Evolutionary conservation across 805 yeast species (phyloP).

Genomic region (Limtongia smithiae): DNA sequence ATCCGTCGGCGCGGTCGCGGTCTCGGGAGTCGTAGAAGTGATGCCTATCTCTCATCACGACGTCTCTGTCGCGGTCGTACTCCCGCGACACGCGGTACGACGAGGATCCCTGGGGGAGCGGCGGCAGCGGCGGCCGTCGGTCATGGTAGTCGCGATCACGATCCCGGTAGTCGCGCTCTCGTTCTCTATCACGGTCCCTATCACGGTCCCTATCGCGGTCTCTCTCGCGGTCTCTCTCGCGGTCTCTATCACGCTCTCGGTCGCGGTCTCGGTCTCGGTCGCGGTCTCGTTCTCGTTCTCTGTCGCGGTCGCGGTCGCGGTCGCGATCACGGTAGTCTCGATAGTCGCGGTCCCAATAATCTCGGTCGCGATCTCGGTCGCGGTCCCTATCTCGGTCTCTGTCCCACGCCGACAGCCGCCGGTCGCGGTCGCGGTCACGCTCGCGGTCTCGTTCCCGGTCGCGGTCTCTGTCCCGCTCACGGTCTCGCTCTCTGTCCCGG

Average conservation of each 20-base stretch:
- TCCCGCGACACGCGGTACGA: conserved; percentile 2
- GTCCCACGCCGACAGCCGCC: neutral
- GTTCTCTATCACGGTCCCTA: conserved; percentile 9
- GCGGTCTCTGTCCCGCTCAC: neutral
- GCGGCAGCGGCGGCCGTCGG: conserved; percentile 4
- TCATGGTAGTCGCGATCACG: conserved; percentile 10
- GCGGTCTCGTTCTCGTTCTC: conserved; percentile 5
- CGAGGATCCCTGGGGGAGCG: conserved; percentile 7
- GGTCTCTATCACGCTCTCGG: conserved; percentile 1
- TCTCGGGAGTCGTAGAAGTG: conserved; percentile 8
- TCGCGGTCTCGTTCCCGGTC: neutral
- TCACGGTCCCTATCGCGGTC: conserved; percentile 17
- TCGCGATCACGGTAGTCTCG: no score
- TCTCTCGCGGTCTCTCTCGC: neutral
- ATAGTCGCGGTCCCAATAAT: conserved; percentile 1
- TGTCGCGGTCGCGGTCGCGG: conserved; percentile 3
- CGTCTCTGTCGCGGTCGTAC: conserved; percentile 8
- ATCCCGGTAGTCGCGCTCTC: conserved; percentile 19
- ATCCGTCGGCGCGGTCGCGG: neutral
- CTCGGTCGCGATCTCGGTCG: neutral
- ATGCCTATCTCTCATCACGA: no score
- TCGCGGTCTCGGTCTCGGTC: conserved; percentile 3
- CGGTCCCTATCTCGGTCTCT: no score
- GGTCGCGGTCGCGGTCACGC: neutral
- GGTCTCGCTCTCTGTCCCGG: neutral